A percentile compares a stretch with the other conserved stretches of the same genome.
Conservation (phyloP, 2,329 filamentous ascomycete genomes). For the Aspergillus ibericus region DNA sequence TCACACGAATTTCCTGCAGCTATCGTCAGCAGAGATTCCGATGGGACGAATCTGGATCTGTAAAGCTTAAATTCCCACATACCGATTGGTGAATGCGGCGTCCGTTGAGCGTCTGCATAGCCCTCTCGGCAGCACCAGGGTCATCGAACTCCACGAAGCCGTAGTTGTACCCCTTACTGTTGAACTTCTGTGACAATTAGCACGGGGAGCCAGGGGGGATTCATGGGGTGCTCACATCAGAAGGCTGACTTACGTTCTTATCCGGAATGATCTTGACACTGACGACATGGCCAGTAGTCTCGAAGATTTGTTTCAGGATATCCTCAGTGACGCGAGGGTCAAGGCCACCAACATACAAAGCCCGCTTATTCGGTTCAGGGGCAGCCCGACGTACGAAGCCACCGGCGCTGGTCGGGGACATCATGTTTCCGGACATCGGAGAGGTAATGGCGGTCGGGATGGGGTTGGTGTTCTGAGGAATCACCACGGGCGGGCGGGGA, state of each 20-base stretch:
- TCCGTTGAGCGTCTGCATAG: constrained; percentile 95
- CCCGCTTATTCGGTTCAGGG: constrained; percentile 97
- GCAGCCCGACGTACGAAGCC: constrained; percentile 85
- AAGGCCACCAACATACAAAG: constrained; percentile 90
- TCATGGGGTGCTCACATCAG: constrained; percentile 1
- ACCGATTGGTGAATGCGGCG: constrained; percentile 93
- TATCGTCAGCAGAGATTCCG: constrained; percentile 17
- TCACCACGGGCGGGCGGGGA: constrained; percentile 77
- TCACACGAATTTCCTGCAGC: constrained; percentile 89
- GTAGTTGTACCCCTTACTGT: constrained; percentile 98
- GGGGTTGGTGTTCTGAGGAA: constrained; percentile 93
- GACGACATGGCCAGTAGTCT: constrained; percentile 96
- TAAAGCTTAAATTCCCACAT: constrained; percentile 41
- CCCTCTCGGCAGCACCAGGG: constrained; percentile 90
- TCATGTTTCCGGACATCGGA: constrained; percentile 73
- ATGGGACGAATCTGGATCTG: not conserved
- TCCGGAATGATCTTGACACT: constrained; percentile 99
- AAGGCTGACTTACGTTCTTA: constrained; percentile 78
- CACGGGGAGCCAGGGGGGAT: constrained; percentile 5
- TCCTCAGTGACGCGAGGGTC: constrained; percentile 96
- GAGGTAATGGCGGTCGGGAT: constrained; percentile 91
- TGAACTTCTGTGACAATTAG: constrained; percentile 38
- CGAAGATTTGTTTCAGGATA: constrained; percentile 94
- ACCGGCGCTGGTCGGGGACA: constrained; percentile 81
- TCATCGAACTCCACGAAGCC: constrained; percentile 99